These are phyloP conservation scores for Taiozyma sp. DNA, from an alignment of 1,139 yeast species.

Conservation along the genomic window DNA sequence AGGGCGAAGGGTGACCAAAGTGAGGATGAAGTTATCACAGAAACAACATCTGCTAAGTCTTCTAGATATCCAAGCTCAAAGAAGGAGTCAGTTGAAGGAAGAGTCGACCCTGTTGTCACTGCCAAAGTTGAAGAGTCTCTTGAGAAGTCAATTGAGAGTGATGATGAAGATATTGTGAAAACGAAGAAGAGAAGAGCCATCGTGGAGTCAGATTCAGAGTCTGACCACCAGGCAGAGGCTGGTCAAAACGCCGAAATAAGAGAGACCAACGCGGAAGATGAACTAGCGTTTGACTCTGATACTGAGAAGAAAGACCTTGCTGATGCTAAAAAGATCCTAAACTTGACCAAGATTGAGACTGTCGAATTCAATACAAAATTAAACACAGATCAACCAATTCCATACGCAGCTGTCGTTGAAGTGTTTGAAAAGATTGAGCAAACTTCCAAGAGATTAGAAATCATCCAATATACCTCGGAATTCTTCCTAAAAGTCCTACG, in stretches of 20 bases:
- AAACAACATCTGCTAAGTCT: neutral
- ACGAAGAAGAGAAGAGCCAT: neutral
- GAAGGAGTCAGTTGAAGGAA: neutral
- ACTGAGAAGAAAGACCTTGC: constrained; percentile 18
- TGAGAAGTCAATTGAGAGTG: neutral
- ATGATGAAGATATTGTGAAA: neutral
- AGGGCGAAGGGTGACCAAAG: neutral
- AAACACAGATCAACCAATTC: constrained; percentile 30
- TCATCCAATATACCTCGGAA: constrained; percentile 67
- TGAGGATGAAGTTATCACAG: neutral
- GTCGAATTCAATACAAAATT: constrained; percentile 2
- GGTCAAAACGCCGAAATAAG: neutral
- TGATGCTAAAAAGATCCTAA: constrained; percentile 19
- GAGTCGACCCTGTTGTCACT: neutral
- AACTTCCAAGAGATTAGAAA: constrained; percentile 79
- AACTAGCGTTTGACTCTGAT: constrained; percentile 20
- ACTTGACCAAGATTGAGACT: constrained; percentile 4
- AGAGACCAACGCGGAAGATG: constrained; percentile 9
- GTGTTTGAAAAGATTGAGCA: constrained; percentile 73
- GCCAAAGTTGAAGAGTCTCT: neutral
- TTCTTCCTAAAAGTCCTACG: constrained; percentile 62
- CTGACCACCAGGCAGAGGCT: neutral
- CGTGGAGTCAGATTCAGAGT: neutral
- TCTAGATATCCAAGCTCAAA: neutral
- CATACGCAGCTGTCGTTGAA: constrained; percentile 60